Evolutionary conservation across 75 land plant species (phyloP).

Genomic region (Larix kaempferi): DNA sequence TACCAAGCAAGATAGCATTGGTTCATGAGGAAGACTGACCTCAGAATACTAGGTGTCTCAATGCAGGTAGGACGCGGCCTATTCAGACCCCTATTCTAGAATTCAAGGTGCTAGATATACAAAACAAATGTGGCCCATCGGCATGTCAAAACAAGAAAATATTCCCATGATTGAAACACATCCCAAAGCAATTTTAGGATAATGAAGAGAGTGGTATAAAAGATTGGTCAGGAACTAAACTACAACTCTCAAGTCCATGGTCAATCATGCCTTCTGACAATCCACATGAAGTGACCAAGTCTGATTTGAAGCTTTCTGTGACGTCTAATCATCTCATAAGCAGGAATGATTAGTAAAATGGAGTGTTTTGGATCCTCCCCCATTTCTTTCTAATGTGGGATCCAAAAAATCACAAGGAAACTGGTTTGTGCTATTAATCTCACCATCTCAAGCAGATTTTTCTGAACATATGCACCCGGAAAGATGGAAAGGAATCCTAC

Average conservation of each 20-base stretch:
- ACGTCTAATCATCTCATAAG: constrained; percentile 1
- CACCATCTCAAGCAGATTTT: neutral
- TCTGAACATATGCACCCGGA: neutral
- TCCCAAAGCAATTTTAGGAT: constrained; percentile 1
- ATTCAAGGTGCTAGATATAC: too few species aligned
- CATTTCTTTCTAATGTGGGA: neutral
- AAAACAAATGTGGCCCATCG: too few species aligned
- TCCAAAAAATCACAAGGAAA: constrained; percentile 6
- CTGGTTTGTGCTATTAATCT: neutral
- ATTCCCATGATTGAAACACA: constrained; percentile 1
- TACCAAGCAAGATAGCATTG: too few species aligned
- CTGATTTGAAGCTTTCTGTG: too few species aligned
- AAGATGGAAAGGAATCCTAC: neutral
- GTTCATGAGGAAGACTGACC: too few species aligned
- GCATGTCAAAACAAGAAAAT: neutral
- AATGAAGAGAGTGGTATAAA: neutral
- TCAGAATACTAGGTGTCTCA: too few species aligned
- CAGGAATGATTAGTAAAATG: neutral
- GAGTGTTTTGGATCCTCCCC: neutral
- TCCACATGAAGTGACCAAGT: too few species aligned
- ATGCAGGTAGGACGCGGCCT: neutral
- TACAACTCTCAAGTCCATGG: too few species aligned
- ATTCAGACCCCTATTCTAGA: neutral
- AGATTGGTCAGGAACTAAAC: too few species aligned
- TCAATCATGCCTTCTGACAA: too few species aligned